phyloP scores from a whole-genome alignment of 345 rosid species.

The Limnanthes douglasii region DNA sequence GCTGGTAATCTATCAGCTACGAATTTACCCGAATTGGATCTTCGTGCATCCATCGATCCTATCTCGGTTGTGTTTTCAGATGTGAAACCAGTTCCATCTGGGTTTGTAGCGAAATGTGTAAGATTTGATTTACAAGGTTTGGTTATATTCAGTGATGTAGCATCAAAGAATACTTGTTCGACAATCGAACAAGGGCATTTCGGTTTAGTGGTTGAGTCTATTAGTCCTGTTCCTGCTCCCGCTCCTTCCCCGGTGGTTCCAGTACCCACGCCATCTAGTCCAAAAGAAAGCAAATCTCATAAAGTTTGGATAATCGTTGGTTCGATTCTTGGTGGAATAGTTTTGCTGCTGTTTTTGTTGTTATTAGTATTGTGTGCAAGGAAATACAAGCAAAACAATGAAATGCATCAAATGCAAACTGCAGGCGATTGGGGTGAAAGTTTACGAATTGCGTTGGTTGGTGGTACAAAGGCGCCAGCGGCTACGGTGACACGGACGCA shows the following conservation, averaged over 20 bases:
- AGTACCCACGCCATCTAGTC: constrained; percentile 10
- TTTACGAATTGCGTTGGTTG: constrained; percentile 58
- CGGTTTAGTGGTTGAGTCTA: constrained; percentile 57
- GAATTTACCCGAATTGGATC: constrained; percentile 28
- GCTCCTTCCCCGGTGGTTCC: constrained; percentile 10
- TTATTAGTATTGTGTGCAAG: constrained; percentile 35
- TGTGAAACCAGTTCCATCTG: constrained; percentile 30
- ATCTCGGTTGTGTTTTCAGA: constrained; percentile 45
- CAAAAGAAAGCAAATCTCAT: constrained; percentile 16
- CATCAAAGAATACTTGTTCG: constrained; percentile 36
- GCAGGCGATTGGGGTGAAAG: constrained; percentile 92
- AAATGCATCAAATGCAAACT: constrained; percentile 75
- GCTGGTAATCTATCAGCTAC: constrained; percentile 52
- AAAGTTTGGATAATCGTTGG: constrained; percentile 61
- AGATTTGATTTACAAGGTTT: constrained; percentile 46
- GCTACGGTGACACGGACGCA: constrained; percentile 78
- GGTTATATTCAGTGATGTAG: constrained; percentile 37
- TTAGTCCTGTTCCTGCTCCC: constrained; percentile 32
- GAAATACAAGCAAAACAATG: constrained; percentile 43
- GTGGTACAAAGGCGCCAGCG: constrained; percentile 76
- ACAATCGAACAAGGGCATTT: constrained; percentile 67
- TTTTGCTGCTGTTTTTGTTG: constrained; percentile 29
- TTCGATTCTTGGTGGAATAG: constrained; percentile 62
- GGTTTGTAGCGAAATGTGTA: constrained; percentile 53
- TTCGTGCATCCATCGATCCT: constrained; percentile 33